Evolutionary conservation across 2,329 filamentous ascomycete genomes (phyloP), one percentile per base, ranked within the genome.

Genomic region (Elsinoe fawcettii): DNA sequence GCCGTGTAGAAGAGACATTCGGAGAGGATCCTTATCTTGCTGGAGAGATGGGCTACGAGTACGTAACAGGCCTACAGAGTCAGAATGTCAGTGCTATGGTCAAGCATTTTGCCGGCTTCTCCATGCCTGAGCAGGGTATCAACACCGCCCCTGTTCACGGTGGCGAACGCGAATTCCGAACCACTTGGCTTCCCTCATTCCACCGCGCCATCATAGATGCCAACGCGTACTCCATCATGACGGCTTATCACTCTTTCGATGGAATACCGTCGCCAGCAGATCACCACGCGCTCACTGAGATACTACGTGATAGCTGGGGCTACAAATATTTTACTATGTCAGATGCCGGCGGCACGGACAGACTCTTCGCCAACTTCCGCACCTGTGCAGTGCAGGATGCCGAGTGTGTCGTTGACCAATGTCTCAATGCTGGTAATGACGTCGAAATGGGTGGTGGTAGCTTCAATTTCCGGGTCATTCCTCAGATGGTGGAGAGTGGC

Each of bases 91-190:
- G 81, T 22, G 81, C 86, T 14, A 88, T 82, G 69, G 83, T 90
- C 47, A 90, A 90, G 73, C 87, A 90, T 66, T 90, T 86, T 67
- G 84, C 83, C 11, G 87, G 80, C 1, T 88, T 83, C 65, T 85
- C 79, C 47, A 75, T 75, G 1, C 86, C 85, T 0, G 86, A 90
- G 64, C 85, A 89, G 67, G 86, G 86, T 1, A 69, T 90, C 43
- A 90, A 90, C 66, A 84, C 82, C 7, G 84, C 78, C 0, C 78
- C 79, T 4, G 78, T 81, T 0, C 77, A 80, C 59, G 78, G 77
- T 20, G 80, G 79, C 16, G 77, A 81, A 63, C 69, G 79, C 59
- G 79, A 81, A 61, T 66, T 80, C 49, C 70, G 79, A 20, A 80
- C 77, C 2, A 81, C 76, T 58, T 81, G 73, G 72, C 60, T 77